Evolutionary conservation across 306 rosid genomes (phyloP).

Genomic region (Crotalaria pallida): DNA sequence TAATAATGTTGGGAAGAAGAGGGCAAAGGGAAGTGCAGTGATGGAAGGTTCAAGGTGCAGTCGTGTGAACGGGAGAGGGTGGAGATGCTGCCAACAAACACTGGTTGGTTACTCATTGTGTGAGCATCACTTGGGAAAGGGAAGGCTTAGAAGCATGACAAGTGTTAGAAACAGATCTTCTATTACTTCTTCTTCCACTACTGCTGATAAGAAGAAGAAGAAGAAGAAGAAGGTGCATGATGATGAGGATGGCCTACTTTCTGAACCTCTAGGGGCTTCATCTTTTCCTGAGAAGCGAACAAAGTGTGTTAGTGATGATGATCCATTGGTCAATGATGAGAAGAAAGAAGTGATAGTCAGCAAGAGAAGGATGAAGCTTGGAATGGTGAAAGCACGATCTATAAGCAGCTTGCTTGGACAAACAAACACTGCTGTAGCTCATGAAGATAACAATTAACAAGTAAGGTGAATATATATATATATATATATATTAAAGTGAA

Average conservation of each 20-base stretch:
- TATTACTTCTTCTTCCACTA: background rate
- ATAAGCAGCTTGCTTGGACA: conserved; percentile 88
- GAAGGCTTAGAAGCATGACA: conserved; percentile 78
- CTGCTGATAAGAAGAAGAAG: background rate
- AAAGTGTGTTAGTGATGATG: background rate
- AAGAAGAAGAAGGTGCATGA: conserved; percentile 10
- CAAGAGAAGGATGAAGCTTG: conserved; percentile 56
- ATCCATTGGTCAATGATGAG: background rate
- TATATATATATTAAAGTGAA: background rate
- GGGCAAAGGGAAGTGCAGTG: conserved; percentile 38
- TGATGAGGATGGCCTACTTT: background rate
- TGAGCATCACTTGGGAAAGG: conserved; percentile 95
- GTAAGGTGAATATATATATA: conserved; percentile 11
- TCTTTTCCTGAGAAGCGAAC: conserved; percentile 13
- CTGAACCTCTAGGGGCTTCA: background rate
- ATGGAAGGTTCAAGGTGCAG: conserved; percentile 99
- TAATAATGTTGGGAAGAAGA: conserved; percentile 26
- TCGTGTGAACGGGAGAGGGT: conserved; percentile 94
- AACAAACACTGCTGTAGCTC: conserved; percentile 16
- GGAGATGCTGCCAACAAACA: conserved; percentile 92
- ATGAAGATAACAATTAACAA: conserved; percentile 28
- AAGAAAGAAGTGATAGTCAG: conserved; percentile 13
- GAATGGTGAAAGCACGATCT: conserved; percentile 82
- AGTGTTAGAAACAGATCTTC: conserved; percentile 61
- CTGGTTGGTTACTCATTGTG: conserved; percentile 96